Conservation (phyloP, 83 land plant species). For the Larix sibirica region DNA sequence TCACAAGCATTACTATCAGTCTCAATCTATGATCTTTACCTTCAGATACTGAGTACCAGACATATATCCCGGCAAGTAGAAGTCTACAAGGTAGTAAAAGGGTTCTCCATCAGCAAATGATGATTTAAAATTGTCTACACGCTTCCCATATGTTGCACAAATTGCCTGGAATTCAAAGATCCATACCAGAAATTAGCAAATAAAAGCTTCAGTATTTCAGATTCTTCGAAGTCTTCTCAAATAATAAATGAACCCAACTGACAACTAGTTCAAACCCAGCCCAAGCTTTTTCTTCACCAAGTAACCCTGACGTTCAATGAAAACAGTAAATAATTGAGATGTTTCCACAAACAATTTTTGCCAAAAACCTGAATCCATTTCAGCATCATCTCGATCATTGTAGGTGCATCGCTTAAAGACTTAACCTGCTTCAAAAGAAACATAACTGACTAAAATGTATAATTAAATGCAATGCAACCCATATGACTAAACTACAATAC, state of each 20-base stretch:
- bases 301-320: background rate
- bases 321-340: background rate
- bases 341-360: background rate
- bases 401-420: background rate
- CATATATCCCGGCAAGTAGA: conserved; percentile 32
- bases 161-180: conserved; percentile 31
- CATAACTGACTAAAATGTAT: background rate
- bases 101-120: conserved; percentile 46
- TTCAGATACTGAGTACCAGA: conserved; percentile 20
- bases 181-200: background rate
- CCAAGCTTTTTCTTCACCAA: background rate
- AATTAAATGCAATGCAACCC: background rate
- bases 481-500: background rate
- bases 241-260: background rate
- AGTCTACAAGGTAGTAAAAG: conserved; percentile 35
- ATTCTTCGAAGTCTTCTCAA: background rate
- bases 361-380: conserved; percentile 39
- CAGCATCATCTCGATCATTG: conserved; percentile 23
- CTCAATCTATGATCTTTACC: background rate
- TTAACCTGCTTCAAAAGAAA: conserved; percentile 7
- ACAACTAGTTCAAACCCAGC: background rate
- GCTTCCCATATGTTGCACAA: conserved; percentile 24
- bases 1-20: too few relatives aligned
- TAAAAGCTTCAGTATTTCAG: background rate
- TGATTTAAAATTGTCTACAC: conserved; percentile 24